Conservation (phyloP, 1,284 basidiomycete species). For the Apiotrichum brassicae region DNA sequence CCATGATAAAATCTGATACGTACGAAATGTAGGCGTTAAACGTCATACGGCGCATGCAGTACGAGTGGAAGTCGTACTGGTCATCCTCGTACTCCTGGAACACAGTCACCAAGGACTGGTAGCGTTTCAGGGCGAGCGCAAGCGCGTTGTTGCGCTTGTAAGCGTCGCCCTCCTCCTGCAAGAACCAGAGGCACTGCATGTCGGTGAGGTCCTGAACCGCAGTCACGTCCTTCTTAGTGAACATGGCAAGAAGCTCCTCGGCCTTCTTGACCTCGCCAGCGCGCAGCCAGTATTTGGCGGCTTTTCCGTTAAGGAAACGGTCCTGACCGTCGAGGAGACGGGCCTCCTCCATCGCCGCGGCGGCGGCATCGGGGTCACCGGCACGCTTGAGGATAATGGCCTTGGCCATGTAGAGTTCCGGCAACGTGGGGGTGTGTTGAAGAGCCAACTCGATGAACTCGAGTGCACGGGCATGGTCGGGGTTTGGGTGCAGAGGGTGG, state of each 20-base stretch:
- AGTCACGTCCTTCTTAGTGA: slow-evolving; percentile 79
- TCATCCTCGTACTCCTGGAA: slow-evolving; percentile 91
- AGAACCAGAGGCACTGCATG: slow-evolving; percentile 90
- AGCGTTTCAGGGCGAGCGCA: slow-evolving; percentile 83
- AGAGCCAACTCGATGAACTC: slow-evolving; percentile 62
- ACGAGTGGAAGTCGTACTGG: slow-evolving; percentile 97
- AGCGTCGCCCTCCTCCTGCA: slow-evolving; percentile 74
- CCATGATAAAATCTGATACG: slow-evolving; percentile 16
- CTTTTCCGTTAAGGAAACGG: slow-evolving; percentile 90
- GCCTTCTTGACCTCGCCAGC: slow-evolving; percentile 73
- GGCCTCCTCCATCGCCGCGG: slow-evolving; percentile 72
- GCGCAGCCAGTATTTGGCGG: slow-evolving; percentile 82
- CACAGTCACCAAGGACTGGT: slow-evolving; percentile 62
- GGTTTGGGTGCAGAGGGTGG: slow-evolving; percentile 51
- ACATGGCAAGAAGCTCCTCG: slow-evolving; percentile 64
- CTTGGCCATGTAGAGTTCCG: slow-evolving; percentile 79
- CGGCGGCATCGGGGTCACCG: slow-evolving; percentile 73
- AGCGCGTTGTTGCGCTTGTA: slow-evolving; percentile 61
- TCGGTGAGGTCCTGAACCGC: slow-evolving; percentile 82
- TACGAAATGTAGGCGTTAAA: slow-evolving; percentile 78
- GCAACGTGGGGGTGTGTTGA: slow-evolving; percentile 84
- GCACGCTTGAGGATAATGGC: slow-evolving; percentile 81
- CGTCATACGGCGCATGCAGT: slow-evolving; percentile 84
- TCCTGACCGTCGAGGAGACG: slow-evolving; percentile 87
- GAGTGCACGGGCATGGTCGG: slow-evolving; percentile 55